Base-by-base conservation (phyloP, 2,329 filamentous ascomycete species). In the Curvularia eragrostidis region DNA sequence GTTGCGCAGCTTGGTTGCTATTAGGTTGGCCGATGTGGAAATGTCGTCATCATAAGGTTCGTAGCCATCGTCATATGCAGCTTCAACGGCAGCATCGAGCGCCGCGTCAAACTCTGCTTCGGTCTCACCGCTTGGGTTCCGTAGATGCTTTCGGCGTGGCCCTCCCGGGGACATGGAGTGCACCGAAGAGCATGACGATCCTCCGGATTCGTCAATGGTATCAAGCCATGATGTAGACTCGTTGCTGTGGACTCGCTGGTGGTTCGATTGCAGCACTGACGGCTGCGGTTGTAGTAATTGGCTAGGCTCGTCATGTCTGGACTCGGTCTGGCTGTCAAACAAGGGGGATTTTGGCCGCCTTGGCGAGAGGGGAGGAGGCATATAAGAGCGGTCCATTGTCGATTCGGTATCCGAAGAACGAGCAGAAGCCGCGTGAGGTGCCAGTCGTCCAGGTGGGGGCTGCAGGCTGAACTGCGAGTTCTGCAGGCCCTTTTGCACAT, bases 71-170 rank as follows among this genome's bases (percentile, higher is more conserved):
- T 97, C 90, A 75, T 98, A 99, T 5, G 94, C 95, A 49, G 94
- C 94, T 76, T 98, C 95, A 8, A 98, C 93, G 13, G 95, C 95
- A 23, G 93, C 94, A 78, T 98, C 94, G 42, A 98, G 83, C 3
- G 95, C 95, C 8, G 92, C 93, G 77, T 97, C 93, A 65, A 98
- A 97, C 71, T 97, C 93, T 6, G 91, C 89, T 74, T 96, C 91
- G 0, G 91, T 95, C 28, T 85, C 87, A 43, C 87, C 88, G 63
- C 90, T 94, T 2, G 83, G 74, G 34, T 82, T 83, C 48, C 89
- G 86, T 52, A 91, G 85, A 63, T 90, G 89, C 69, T 89, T 91
- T 62, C 89, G 84, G 60, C 86, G 84, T 42, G 87, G 84, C 57
- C 89, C 78, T 1, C 89, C 91, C 0, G 91, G 93, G 3, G 89